Evolutionary conservation across 805 yeast species (phyloP).

Genomic region (Saccharomyces paradoxus): DNA sequence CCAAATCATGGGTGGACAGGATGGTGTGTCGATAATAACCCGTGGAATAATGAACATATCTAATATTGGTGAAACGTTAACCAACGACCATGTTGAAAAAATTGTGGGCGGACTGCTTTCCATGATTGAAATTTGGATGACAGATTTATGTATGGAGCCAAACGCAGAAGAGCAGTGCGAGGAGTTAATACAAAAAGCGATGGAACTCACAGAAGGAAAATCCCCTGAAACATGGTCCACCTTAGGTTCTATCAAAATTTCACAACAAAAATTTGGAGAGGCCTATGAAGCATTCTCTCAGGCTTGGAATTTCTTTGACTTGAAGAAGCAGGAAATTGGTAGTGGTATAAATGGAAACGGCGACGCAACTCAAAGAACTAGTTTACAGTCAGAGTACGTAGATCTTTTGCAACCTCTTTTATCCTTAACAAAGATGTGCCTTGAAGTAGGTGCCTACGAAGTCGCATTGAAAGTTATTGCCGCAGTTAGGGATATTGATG

Average conservation of each 20-base stretch:
- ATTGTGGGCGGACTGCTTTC: constrained; percentile 73
- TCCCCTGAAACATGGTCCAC: constrained; percentile 79
- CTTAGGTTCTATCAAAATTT: constrained; percentile 78
- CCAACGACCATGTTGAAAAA: constrained; percentile 43
- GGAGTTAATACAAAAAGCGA: constrained; percentile 53
- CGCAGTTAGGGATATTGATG: constrained; percentile 69
- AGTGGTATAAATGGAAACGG: constrained; percentile 33
- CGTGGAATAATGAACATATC: constrained; percentile 46
- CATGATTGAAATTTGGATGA: constrained; percentile 93
- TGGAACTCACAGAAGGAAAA: constrained; percentile 44
- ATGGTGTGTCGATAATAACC: constrained; percentile 56
- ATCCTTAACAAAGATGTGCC: constrained; percentile 62
- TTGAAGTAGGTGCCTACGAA: constrained; percentile 71
- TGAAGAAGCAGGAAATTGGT: constrained; percentile 43
- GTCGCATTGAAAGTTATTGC: constrained; percentile 56
- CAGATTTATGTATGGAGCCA: constrained; percentile 90
- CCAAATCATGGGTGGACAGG: constrained; percentile 76
- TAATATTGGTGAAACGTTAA: constrained; percentile 18
- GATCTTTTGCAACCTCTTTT: constrained; percentile 68
- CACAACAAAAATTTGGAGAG: constrained; percentile 69
- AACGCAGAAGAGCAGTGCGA: constrained; percentile 82
- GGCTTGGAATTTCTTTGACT: constrained; percentile 64
- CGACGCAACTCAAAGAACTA: background rate
- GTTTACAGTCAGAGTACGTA: constrained; percentile 39
- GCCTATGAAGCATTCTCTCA: constrained; percentile 59